These are phyloP conservation scores for Aspergillus quadrilineatus DNA, from an alignment of 2,329 filamentous ascomycete genomes.

Conservation along the genomic window DNA sequence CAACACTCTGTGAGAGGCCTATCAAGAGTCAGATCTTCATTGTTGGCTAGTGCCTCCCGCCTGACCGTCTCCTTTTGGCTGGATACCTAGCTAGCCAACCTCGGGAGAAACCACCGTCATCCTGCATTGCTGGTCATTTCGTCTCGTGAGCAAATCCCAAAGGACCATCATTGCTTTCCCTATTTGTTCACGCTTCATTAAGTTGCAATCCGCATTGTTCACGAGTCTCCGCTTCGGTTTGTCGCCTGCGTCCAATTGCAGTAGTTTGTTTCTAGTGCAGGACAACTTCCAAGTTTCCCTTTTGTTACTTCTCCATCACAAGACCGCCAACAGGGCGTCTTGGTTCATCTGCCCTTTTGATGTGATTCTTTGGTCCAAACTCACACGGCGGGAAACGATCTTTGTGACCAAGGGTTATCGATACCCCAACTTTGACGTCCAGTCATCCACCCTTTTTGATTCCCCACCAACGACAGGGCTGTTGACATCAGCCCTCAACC, in stretches of 20 bases:
- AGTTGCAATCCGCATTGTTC: not conserved
- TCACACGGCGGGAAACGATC: constrained; percentile 13
- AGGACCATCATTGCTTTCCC: constrained; percentile 10
- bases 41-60: constrained; percentile 11
- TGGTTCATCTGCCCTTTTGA: constrained; percentile 12
- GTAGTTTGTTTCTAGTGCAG: not conserved
- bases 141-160: constrained; percentile 22
- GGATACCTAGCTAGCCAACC: constrained; percentile 6
- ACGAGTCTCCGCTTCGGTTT: constrained; percentile 9
- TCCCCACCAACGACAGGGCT: constrained; percentile 51
- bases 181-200: not conserved
- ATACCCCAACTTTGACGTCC: constrained; percentile 10
- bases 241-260: constrained; percentile 11
- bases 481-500: constrained; percentile 72
- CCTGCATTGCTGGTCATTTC: constrained; percentile 20
- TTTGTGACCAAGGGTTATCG: constrained; percentile 2
- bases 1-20: too few relatives aligned
- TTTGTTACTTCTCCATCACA: constrained; percentile 10
- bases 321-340: constrained; percentile 1
- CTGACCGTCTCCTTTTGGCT: constrained; percentile 19
- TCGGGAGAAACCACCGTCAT: constrained; percentile 20
- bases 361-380: constrained; percentile 3
- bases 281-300: not conserved
- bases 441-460: constrained; percentile 1
- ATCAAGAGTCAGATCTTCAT: not conserved